phyloP scores from a whole-genome alignment of 257 asterid species.

The Fraxinus pennsylvanica region DNA sequence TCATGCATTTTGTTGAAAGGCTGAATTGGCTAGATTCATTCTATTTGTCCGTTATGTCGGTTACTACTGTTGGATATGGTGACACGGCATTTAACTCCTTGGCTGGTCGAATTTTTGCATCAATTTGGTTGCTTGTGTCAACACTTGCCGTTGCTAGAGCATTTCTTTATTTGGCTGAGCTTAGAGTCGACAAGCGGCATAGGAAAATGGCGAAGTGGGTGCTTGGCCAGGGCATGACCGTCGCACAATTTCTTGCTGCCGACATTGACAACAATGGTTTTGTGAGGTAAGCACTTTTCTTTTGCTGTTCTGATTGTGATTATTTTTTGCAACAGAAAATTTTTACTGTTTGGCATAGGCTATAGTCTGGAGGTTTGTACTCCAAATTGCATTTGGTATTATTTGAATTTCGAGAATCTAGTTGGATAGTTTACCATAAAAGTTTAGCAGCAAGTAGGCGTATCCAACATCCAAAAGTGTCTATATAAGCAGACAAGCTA shows the following conservation, averaged over 20 bases:
- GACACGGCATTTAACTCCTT: slow-evolving; percentile 77
- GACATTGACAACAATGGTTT: slow-evolving; percentile 88
- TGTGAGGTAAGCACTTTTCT: slow-evolving; percentile 52
- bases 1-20: slow-evolving; percentile 82
- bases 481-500: background rate
- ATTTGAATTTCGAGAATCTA: background rate
- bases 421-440: slow-evolving; percentile 19
- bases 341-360: background rate
- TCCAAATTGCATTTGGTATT: slow-evolving; percentile 10
- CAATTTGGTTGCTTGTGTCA: slow-evolving; percentile 91
- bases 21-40: slow-evolving; percentile 78
- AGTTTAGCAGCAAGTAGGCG: slow-evolving; percentile 1
- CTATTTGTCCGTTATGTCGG: slow-evolving; percentile 92
- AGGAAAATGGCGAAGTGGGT: slow-evolving; percentile 92
- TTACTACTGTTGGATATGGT: slow-evolving; percentile 94
- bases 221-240: slow-evolving; percentile 87
- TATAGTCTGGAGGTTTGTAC: background rate
- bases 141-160: slow-evolving; percentile 98
- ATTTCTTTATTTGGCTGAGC: slow-evolving; percentile 93
- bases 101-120: slow-evolving; percentile 82
- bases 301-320: slow-evolving; percentile 8
- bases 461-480: slow-evolving; percentile 5
- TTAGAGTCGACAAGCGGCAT: slow-evolving; percentile 86
- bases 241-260: slow-evolving; percentile 92
- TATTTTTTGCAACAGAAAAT: background rate